Evolutionary conservation across 1,284 basidiomycete genomes (phyloP), one percentile per base, ranked within the genome.

Genomic region (Flammula alnicola): DNA sequence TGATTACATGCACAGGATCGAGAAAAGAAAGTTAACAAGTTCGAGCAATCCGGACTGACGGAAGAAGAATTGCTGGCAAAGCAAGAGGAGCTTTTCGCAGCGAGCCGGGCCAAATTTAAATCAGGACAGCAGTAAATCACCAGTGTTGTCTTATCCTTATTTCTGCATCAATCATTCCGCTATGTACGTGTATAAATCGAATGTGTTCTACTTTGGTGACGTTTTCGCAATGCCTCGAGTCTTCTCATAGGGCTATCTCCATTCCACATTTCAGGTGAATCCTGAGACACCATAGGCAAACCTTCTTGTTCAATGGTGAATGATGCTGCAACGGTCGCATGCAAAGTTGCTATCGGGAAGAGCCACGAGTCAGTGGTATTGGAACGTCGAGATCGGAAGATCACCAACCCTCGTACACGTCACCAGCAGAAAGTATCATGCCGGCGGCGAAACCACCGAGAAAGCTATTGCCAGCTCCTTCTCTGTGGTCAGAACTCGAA

Each of bases 1-100:
- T 55, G 32, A 54, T 43, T 25, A 38, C 31, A 37, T 58, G 33
- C 48, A 88, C 46, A 68, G 88, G 88, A 93, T 65, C 82, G 91
- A 62, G 88, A 94, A 72, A 89, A 87, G 80, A 93, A 93, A 66
- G 86, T 89, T 8, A 89, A 90, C 37, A 93, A 94, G 69, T 83
- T 94, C 62, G 92, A 95, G 63, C 84, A 89, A 55, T 93, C 91
- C 36, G 96, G 95, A 22, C 77, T 98, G 71, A 91, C 92, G 10
- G 87, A 93, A 64, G 96, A 95, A 65, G 92, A 99, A 66, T 80
- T 98, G 25, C 75, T 90, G 43, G 85, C 83, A 50, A 83, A 90
- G 63, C 96, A 99, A 73, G 92, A 98, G 69, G 80, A 84, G 56
- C 76, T 99, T 31, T 99, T 99, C 63, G 95, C 94, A 10, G 87